These are phyloP conservation scores for Saturnispora gosingensis DNA, from an alignment of 805 yeast species.

Conservation along the genomic window DNA sequence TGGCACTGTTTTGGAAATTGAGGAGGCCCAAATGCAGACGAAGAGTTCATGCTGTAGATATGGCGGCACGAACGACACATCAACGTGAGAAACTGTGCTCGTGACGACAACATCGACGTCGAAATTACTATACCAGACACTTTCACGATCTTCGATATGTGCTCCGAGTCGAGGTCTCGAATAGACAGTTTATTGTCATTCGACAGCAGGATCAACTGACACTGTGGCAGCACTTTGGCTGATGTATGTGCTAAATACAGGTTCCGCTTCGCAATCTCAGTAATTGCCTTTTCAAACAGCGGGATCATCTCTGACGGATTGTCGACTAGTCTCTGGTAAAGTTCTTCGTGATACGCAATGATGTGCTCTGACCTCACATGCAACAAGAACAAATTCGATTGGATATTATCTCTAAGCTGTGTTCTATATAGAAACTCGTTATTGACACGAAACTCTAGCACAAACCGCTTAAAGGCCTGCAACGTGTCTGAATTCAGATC, in stretches of 20 bases:
- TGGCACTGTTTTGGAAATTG: constrained; percentile 61
- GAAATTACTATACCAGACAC: constrained; percentile 90
- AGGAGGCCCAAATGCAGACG: constrained; percentile 62
- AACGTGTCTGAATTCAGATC: constrained; percentile 58
- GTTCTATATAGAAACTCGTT: constrained; percentile 82
- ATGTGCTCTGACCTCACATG: constrained; percentile 76
- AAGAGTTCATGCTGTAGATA: constrained; percentile 52
- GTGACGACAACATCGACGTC: constrained; percentile 78
- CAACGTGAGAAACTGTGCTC: constrained; percentile 75
- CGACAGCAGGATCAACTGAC: constrained; percentile 73
- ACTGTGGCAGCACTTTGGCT: constrained; percentile 54
- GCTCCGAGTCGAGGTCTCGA: constrained; percentile 76
- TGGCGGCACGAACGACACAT: constrained; percentile 87
- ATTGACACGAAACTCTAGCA: constrained; percentile 77
- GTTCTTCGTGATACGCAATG: constrained; percentile 79
- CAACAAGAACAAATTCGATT: constrained; percentile 64
- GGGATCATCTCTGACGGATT: constrained; percentile 87
- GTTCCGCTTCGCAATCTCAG: constrained; percentile 76
- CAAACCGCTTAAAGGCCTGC: constrained; percentile 70
- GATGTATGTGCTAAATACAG: constrained; percentile 41
- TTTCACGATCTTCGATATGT: constrained; percentile 81
- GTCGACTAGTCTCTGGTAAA: constrained; percentile 74
- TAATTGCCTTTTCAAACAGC: constrained; percentile 70
- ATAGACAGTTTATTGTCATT: constrained; percentile 64
- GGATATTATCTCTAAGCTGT: constrained; percentile 77